Evolutionary conservation across 345 rosid species (phyloP), one percentile per base, ranked within the genome.

Genomic region (Psidium guajava): DNA sequence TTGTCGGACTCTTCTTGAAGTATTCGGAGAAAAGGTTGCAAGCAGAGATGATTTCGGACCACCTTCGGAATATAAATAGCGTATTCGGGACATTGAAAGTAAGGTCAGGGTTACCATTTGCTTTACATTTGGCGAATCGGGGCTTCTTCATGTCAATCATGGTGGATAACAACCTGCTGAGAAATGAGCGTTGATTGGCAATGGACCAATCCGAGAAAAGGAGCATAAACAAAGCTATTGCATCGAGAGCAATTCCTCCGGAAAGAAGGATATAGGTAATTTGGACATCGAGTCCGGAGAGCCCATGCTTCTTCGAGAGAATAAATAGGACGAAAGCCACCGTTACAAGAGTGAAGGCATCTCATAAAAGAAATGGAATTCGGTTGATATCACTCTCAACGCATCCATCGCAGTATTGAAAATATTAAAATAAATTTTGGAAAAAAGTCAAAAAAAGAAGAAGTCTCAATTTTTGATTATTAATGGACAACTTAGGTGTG

Each of bases 61-160:
- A 56, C 12, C 59, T 22, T 56, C 59, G n/a, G 22, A 56, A 56
- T 22, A 22, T 56, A 3, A 55, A 8, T 9, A 25, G 58, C 21
- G 58, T 55, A 55, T 22, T 2, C 8, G 21, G 7, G 5, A 0
- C 58, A 25, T 55, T 0, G 11, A 22, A 55, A 22, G 2, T 11
- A 57, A 57, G 28, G 21, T 22, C 8, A 2, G n/a, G 2, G 0
- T 11, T 5, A 11, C 15, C 6, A 6, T 57, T 0, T 25, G 0
- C 2, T 57, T 25, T 1, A 25, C 28, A 2, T 24, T 27, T 25
- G 28, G 0, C 12, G 0, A 0, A 57, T 25, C 14, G 1, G 15
- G 15, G 61, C 28, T 58, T 0, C 69, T 28, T 58, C 1, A 12
- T 3, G 3, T 25, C 0, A 58, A 2, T 0, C 8, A 0, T n/a